phyloP scores from a whole-genome alignment of 2,329 filamentous ascomycete species.

The Madurella fahalii region DNA sequence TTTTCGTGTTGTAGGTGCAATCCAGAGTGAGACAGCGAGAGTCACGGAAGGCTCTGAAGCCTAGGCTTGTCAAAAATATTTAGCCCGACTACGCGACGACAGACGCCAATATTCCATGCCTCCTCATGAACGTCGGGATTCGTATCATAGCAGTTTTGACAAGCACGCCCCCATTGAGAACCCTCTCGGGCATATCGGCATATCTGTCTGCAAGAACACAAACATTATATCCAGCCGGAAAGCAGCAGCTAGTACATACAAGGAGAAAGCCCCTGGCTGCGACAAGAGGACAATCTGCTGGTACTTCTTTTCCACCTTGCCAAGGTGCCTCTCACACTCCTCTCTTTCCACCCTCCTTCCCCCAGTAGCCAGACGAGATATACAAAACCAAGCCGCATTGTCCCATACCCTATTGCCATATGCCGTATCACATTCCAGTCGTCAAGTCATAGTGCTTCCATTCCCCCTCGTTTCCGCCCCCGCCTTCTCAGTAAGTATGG shows the following conservation, averaged over 20 bases:
- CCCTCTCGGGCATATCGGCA: too few species aligned
- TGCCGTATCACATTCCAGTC: conserved; percentile 1
- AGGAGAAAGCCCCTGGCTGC: conserved; percentile 1
- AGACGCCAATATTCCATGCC: too few species aligned
- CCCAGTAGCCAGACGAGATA: neutral
- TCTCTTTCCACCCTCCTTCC: neutral
- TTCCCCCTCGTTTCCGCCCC: neutral
- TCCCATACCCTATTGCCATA: neutral
- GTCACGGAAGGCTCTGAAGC: too few species aligned
- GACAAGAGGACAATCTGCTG: neutral
- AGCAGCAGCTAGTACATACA: conserved; percentile 5
- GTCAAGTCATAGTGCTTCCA: conserved; percentile 4
- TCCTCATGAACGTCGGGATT: too few species aligned
- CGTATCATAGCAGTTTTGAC: too few species aligned
- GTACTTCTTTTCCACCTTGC: too few species aligned
- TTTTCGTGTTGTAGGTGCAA: neutral
- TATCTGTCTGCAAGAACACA: neutral
- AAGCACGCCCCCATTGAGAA: too few species aligned
- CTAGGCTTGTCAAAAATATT: too few species aligned
- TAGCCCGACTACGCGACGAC: too few species aligned
- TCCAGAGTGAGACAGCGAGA: neutral
- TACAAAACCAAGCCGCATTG: neutral
- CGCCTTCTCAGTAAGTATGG: too few species aligned
- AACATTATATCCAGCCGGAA: conserved; percentile 4
- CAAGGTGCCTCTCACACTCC: too few species aligned